Evolutionary conservation across 371 early-diverging fungal genomes (phyloP), one percentile per base, ranked within the genome.

Genomic region (Chytridiales sp.): DNA sequence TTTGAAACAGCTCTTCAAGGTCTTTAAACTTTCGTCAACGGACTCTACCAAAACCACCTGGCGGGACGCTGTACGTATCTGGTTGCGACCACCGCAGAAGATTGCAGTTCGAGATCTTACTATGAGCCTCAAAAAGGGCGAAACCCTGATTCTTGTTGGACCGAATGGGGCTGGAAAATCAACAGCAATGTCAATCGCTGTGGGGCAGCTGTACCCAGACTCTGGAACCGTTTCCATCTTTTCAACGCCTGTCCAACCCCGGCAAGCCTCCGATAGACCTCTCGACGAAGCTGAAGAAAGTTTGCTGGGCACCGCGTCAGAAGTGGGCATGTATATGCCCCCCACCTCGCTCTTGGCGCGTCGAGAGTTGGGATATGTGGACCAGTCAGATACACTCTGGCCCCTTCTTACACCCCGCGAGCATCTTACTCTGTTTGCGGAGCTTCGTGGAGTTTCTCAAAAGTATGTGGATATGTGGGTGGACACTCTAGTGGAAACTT

Each of bases 141-240:
- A 44, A 35, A 34, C 55, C 41, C 5, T 50, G 1, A 31, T 55
- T 1, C 22, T 46, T 11, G n/a, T 47, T 11, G 62, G 62, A 29
- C 49, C 54, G 13, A 55, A 54, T 32, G 62, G 51, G n/a, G n/a
- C n/a, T n/a, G 62, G 55, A 30, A 62, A 62, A 47, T 47, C 62
- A 1, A 62, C 62, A 9, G 40, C 56, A 19, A 42, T 62, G 55
- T 62, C 55, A 2, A 62, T 62, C 47, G 55, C 55, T 22, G 24
- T 62, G n/a, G 62, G 55, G 26, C 55, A 62, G 17, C 0, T 46
- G 5, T 17, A 30, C 13, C 55, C 62, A 9, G 53, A 54, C 13
- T 4, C 27, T 21, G 62, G 62, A 3, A 47, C 22, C 4, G 62
- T 52, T 6, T 48, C 52, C 5, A 41, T 60, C 2, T 30, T 44